Evolutionary conservation across 148 eudicot species (phyloP), one percentile per base, ranked within the genome.

Genomic region (Cornus controversa): DNA sequence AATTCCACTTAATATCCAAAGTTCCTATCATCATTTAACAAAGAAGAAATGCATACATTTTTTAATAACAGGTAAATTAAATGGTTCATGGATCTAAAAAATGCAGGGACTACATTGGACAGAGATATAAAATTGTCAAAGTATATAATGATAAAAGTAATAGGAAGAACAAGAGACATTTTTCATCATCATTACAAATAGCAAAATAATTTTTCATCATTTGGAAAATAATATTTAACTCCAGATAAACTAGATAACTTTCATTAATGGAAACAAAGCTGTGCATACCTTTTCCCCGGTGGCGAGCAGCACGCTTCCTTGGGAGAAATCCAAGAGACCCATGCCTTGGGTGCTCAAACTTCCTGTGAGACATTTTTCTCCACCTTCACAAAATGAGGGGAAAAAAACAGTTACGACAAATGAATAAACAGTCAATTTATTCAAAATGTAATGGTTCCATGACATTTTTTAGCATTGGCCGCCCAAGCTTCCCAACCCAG

Each of bases 271-370:
- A 36, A 54, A 8, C n/a, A 54, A 26, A 40, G 40, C 58, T 20
- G 27, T 4, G 58, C 71, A 68, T 67, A 90, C 93, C 90, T 83
- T 86, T 88, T 60, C 93, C 91, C 66, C 91, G 79, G 7, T 81
- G 85, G 40, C 88, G 91, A 75, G 86, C 71, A 29, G 88, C 91
- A 42, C 93, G 79, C 85, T 90, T 90, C 85, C 91, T 86, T 22
- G 93, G 91, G 66, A 88, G 93, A 80, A 88, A 90, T 37, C 91
- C 93, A 53, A 90, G 84, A 58, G 91, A 90, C 20, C 93, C 91
- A 67, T 90, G 93, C 64, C 93, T 84, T 57, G 91, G 93, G 84
- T 90, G 91, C 84, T 88, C 93, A 70, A 90, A 88, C 81, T 90
- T 88, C 83, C 93, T 78, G 83, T 88, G 93, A 62, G 90, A 88